Evolutionary conservation across 2,329 filamentous ascomycete species (phyloP).

Genomic region (Fusarium anguioides): DNA sequence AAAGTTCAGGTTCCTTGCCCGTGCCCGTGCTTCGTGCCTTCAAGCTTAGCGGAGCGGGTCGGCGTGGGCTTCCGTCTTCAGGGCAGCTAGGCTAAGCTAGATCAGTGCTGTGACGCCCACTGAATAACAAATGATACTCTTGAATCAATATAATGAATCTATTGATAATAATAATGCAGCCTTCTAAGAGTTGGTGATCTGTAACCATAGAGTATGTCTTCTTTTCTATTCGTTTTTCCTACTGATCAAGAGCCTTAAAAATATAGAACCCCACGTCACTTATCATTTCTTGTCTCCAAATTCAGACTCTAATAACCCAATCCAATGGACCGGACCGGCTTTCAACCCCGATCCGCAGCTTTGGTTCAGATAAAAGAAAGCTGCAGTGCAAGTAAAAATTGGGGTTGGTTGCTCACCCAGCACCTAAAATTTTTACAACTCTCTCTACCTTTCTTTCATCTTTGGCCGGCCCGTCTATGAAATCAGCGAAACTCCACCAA

Average conservation of each 20-base stretch:
- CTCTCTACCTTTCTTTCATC: background rate
- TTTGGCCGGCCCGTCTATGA: conserved; percentile 14
- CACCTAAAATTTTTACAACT: background rate
- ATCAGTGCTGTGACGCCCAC: conserved; percentile 30
- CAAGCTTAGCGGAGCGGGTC: conserved; percentile 36
- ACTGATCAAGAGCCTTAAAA: background rate
- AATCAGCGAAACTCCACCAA: conserved; percentile 24
- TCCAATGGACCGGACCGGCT: conserved; percentile 29
- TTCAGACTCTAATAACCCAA: conserved; percentile 15
- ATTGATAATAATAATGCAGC: background rate
- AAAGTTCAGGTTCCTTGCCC: conserved; percentile 36
- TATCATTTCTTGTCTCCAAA: conserved; percentile 28
- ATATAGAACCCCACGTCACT: background rate
- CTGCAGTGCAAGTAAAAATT: conserved; percentile 15
- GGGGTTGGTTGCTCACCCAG: conserved; percentile 2
- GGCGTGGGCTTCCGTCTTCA: conserved; percentile 33
- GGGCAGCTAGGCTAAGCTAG: conserved; percentile 7
- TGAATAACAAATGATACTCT: background rate
- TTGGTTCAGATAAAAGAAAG: conserved; percentile 17
- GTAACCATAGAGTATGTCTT: background rate
- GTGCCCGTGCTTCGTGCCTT: background rate
- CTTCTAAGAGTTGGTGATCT: conserved; percentile 2
- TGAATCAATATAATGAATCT: background rate
- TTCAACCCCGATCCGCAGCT: conserved; percentile 30
- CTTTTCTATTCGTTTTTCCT: background rate